phyloP scores from a whole-genome alignment of 139 green algal genomes.

The Marvania coccoides region DNA sequence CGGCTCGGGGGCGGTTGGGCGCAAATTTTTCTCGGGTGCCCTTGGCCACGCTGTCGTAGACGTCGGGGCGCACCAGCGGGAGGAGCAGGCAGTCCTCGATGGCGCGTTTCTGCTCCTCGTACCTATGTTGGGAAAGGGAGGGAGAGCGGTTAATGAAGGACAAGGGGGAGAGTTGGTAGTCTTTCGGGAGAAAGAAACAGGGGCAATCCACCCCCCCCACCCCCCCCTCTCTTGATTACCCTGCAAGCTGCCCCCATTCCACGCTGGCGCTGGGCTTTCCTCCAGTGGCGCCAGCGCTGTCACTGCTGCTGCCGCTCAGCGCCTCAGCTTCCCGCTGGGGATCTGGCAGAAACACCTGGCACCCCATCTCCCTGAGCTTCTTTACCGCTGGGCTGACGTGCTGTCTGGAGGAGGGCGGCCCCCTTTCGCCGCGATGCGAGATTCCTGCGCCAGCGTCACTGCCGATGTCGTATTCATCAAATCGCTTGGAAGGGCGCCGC shows the following conservation, averaged over 20 bases:
- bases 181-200: too few species aligned
- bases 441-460: background rate
- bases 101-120: constrained; percentile 80
- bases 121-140: too few species aligned
- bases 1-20: constrained; percentile 61
- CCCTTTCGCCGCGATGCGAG: too few species aligned
- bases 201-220: too few species aligned
- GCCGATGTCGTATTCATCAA: constrained; percentile 10
- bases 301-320: background rate
- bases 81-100: constrained; percentile 86
- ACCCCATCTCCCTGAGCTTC: background rate
- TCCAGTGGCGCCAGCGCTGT: background rate
- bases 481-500: constrained; percentile 7
- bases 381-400: background rate
- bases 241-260: too few species aligned
- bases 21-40: constrained; percentile 44
- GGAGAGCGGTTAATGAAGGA: too few species aligned
- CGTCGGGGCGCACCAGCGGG: constrained; percentile 70
- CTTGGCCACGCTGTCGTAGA: constrained; percentile 58
- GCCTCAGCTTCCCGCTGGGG: too few species aligned
- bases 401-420: too few species aligned
- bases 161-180: too few species aligned
- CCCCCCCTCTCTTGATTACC: too few species aligned
- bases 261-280: background rate
- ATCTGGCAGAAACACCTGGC: background rate